Evolutionary conservation across 495 filamentous ascomycete genomes (phyloP).

Genomic region (Parathielavia appendiculata): DNA sequence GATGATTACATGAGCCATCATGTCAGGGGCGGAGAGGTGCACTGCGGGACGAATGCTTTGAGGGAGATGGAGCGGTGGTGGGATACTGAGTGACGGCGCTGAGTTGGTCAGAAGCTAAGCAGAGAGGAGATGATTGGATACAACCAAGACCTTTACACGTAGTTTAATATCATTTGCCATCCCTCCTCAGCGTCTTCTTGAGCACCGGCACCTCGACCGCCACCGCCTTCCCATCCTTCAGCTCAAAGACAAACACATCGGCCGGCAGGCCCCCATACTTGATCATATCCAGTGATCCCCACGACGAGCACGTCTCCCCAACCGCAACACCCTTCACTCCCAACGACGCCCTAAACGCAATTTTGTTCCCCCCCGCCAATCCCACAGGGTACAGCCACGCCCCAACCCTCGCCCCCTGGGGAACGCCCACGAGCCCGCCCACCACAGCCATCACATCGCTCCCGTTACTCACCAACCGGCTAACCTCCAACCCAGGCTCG

Average conservation of each 20-base stretch:
- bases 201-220: slow-evolving; percentile 16
- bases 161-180: not conserved
- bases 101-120: not conserved
- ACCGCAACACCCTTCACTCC: slow-evolving; percentile 5
- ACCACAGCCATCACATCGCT: slow-evolving; percentile 10
- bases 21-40: slow-evolving; percentile 8
- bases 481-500: slow-evolving; percentile 4
- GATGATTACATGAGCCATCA: slow-evolving; percentile 11
- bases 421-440: not conserved
- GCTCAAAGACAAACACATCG: slow-evolving; percentile 19
- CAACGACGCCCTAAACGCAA: slow-evolving; percentile 12
- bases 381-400: slow-evolving; percentile 21
- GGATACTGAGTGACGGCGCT: not conserved
- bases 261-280: slow-evolving; percentile 12
- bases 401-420: not conserved
- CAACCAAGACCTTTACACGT: not conserved
- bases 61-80: slow-evolving; percentile 1
- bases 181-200: slow-evolving; percentile 8
- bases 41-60: slow-evolving; percentile 10
- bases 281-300: slow-evolving; percentile 8
- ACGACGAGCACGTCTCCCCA: slow-evolving; percentile 5
- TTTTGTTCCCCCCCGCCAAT: not conserved
- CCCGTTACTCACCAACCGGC: slow-evolving; percentile 5
- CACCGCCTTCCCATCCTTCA: slow-evolving; percentile 13
- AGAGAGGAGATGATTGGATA: not conserved